Evolutionary conservation across 2,329 filamentous ascomycete species (phyloP).

Genomic region (Albophoma yamanashiensis): DNA sequence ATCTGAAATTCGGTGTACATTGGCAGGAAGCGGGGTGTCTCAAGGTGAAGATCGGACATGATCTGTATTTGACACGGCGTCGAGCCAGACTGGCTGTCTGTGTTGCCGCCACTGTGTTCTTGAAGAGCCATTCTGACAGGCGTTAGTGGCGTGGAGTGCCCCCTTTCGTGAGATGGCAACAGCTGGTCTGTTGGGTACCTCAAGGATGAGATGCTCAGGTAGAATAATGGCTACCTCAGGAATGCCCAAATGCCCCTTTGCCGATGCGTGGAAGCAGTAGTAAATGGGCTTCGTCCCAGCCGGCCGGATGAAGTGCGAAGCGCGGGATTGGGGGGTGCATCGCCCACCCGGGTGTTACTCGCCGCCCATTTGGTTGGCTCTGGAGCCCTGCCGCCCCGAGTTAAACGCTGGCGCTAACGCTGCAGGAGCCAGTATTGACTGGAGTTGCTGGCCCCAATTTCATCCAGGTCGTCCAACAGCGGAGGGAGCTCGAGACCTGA

Average conservation of each 20-base stretch:
- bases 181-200: too few relatives aligned
- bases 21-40: constrained; percentile 23
- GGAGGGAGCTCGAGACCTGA: too few relatives aligned
- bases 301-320: not conserved
- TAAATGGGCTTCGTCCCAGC: too few relatives aligned
- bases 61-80: not conserved
- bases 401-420: not conserved
- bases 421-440: not conserved
- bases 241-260: too few relatives aligned
- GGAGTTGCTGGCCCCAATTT: too few relatives aligned
- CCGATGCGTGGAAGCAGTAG: not conserved
- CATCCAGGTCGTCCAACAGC: too few relatives aligned
- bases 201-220: not conserved
- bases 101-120: not conserved
- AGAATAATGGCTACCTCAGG: not conserved
- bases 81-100: not conserved
- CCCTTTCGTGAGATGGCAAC: too few relatives aligned
- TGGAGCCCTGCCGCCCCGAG: too few relatives aligned
- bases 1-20: constrained; percentile 26
- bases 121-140: not conserved
- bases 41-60: constrained; percentile 33
- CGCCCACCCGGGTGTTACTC: not conserved
- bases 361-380: not conserved
- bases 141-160: not conserved
- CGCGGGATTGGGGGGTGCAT: not conserved